A percentile compares a stretch with the other conserved stretches of the same genome.
Evolutionary conservation across 2,329 filamentous ascomycete genomes (phyloP).

Genomic region (Aspergillus sp.): DNA sequence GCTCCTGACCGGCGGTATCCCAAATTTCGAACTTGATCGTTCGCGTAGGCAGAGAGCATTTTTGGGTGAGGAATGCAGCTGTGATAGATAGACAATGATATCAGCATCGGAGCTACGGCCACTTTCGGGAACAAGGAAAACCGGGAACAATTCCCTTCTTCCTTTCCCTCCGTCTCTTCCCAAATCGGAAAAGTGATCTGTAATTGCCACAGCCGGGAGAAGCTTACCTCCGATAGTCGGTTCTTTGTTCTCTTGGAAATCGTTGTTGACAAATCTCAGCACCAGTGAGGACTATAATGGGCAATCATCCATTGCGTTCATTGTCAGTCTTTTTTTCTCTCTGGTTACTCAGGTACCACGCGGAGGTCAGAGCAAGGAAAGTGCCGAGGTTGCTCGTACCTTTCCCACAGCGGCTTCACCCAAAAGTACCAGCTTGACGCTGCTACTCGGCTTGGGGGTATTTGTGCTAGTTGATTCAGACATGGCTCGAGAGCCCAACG

Average conservation of each 20-base stretch:
- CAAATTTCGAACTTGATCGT: slow-evolving; percentile 84
- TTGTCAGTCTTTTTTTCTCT: slow-evolving; percentile 18
- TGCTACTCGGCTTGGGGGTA: slow-evolving; percentile 94
- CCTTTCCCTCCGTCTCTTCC: background rate
- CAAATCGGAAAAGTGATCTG: background rate
- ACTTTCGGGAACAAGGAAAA: background rate
- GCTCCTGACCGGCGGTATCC: slow-evolving; percentile 97
- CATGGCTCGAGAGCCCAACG: slow-evolving; percentile 53
- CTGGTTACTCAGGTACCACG: slow-evolving; percentile 22
- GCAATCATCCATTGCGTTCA: slow-evolving; percentile 12
- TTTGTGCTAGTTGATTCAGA: slow-evolving; percentile 67
- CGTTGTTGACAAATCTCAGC: slow-evolving; percentile 97
- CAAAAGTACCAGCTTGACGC: slow-evolving; percentile 97
- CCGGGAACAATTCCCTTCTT: background rate
- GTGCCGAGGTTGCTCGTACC: slow-evolving; percentile 55
- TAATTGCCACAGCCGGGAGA: slow-evolving; percentile 8
- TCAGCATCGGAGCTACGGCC: slow-evolving; percentile 10
- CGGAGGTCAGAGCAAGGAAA: slow-evolving; percentile 2
- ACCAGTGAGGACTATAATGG: slow-evolving; percentile 82
- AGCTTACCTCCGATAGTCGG: slow-evolving; percentile 89
- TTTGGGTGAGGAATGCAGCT: slow-evolving; percentile 98
- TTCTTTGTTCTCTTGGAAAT: slow-evolving; percentile 99
- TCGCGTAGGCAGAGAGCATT: slow-evolving; percentile 90
- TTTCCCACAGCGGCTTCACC: slow-evolving; percentile 98
- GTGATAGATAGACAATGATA: slow-evolving; percentile 16